phyloP scores from a whole-genome alignment of 2,329 filamentous ascomycete species.

The Alternaria metachromatica region DNA sequence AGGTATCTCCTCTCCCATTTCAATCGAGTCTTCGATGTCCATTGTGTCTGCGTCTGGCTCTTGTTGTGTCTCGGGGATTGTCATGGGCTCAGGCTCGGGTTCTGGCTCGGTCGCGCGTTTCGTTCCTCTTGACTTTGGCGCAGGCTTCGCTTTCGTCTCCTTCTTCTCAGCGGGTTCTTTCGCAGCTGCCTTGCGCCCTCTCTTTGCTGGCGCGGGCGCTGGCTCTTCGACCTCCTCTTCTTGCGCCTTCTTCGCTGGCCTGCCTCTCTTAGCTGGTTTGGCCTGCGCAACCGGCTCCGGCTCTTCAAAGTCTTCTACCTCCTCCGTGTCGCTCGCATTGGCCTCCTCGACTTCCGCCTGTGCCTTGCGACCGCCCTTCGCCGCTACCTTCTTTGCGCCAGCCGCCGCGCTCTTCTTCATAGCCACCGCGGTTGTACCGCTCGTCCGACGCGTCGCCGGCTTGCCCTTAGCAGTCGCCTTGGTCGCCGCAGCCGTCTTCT shows the following conservation, averaged over 20 bases:
- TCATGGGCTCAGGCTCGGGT: slow-evolving; percentile 42
- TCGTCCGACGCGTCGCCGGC: slow-evolving; percentile 46
- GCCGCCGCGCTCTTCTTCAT: slow-evolving; percentile 47
- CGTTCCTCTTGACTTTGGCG: slow-evolving; percentile 33
- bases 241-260: slow-evolving; percentile 56
- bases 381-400: slow-evolving; percentile 45
- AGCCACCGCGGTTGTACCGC: slow-evolving; percentile 40
- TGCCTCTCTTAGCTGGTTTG: slow-evolving; percentile 39
- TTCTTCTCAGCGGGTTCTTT: slow-evolving; percentile 31
- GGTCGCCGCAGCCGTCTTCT: slow-evolving; percentile 29
- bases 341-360: slow-evolving; percentile 51
- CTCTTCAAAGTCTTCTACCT: slow-evolving; percentile 52
- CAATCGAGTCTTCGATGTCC: slow-evolving; percentile 49
- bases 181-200: slow-evolving; percentile 36
- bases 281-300: slow-evolving; percentile 27
- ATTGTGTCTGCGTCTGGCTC: slow-evolving; percentile 48
- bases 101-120: slow-evolving; percentile 46
- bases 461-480: slow-evolving; percentile 47
- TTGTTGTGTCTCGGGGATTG: slow-evolving; percentile 56
- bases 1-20: slow-evolving; percentile 46
- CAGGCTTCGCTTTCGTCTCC: slow-evolving; percentile 29
- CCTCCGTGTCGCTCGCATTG: slow-evolving; percentile 53
- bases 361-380: slow-evolving; percentile 49
- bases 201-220: slow-evolving; percentile 35
- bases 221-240: slow-evolving; percentile 29